Percentiles rank a stretch among this genome's conserved stretches.
These are phyloP conservation scores for Blastobotrys chiropterorum DNA, from an alignment of 805 yeast genomes.

Conservation along the genomic window DNA sequence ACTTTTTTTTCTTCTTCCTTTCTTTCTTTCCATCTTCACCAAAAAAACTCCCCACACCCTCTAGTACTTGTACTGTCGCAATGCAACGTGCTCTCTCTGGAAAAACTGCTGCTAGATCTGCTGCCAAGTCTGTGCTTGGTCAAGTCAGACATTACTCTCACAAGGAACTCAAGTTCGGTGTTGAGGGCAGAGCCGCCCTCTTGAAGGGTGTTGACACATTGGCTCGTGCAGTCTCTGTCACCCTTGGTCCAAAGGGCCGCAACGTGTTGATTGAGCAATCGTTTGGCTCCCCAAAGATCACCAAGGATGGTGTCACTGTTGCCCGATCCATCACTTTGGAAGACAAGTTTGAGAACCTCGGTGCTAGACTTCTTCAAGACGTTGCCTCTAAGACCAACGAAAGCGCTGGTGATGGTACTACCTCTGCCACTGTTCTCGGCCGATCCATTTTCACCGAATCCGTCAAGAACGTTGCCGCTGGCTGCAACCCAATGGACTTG, in stretches of 20 bases:
- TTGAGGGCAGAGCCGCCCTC: slow-evolving; percentile 93
- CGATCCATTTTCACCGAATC: slow-evolving; percentile 93
- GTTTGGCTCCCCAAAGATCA: slow-evolving; percentile 94
- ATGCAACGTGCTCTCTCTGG: slow-evolving; percentile 6
- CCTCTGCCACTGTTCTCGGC: slow-evolving; percentile 94
- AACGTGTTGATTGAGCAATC: slow-evolving; percentile 94
- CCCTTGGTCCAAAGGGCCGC: slow-evolving; percentile 97
- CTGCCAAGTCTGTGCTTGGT: slow-evolving; percentile 9
- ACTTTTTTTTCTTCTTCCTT: background rate
- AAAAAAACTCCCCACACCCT: background rate
- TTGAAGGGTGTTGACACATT: slow-evolving; percentile 89
- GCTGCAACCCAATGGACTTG: slow-evolving; percentile 97
- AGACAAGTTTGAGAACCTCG: slow-evolving; percentile 93
- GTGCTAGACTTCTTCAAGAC: slow-evolving; percentile 91
- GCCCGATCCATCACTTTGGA: slow-evolving; percentile 77
- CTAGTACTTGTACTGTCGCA: background rate
- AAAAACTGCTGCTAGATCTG: slow-evolving; percentile 3
- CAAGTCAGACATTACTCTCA: slow-evolving; percentile 41
- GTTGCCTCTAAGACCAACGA: slow-evolving; percentile 97
- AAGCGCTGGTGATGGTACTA: slow-evolving; percentile 98
- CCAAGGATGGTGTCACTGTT: slow-evolving; percentile 98
- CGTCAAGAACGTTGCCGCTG: slow-evolving; percentile 96
- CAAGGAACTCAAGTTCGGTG: slow-evolving; percentile 94
- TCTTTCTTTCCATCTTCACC: background rate
- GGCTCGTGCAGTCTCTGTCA: slow-evolving; percentile 94